Percentiles rank a stretch among this genome's conserved stretches.
These are phyloP conservation scores for Triticum urartu DNA, from an alignment of 176 grass and related monocot species.

Conservation along the genomic window DNA sequence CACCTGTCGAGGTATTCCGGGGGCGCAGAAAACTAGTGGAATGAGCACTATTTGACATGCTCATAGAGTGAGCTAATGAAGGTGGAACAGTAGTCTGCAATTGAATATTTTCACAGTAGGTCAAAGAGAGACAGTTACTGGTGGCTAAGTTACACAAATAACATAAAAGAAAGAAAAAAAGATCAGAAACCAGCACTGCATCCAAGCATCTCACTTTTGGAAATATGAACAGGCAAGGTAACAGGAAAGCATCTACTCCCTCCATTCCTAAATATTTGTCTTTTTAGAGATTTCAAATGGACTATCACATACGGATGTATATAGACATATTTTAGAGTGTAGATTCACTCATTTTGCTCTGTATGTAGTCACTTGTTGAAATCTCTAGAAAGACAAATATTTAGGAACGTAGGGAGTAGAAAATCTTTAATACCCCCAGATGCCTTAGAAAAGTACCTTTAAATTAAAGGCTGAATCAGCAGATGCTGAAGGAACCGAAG, in stretches of 20 bases:
- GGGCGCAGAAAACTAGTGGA: slow-evolving; percentile 46
- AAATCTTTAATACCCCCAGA: slow-evolving; percentile 10
- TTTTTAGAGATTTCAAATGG: too few relatives aligned
- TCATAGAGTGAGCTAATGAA: slow-evolving; percentile 45
- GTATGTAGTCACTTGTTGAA: too few relatives aligned
- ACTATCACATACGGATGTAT: too few relatives aligned
- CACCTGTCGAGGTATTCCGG: slow-evolving; percentile 60
- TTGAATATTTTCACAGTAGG: background rate
- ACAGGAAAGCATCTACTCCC: background rate
- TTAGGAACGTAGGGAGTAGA: background rate
- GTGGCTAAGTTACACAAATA: slow-evolving; percentile 5
- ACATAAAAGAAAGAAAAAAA: slow-evolving; percentile 8
- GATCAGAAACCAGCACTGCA: background rate
- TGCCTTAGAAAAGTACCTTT: slow-evolving; percentile 35
- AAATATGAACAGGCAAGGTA: slow-evolving; percentile 25
- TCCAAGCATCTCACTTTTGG: background rate
- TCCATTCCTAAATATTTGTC: too few relatives aligned
- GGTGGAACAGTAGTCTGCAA: slow-evolving; percentile 39
- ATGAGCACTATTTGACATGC: slow-evolving; percentile 37
- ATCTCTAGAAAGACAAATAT: too few relatives aligned
- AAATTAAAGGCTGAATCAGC: slow-evolving; percentile 50
- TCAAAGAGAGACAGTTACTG: slow-evolving; percentile 10
- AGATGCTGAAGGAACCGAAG: slow-evolving; percentile 40
- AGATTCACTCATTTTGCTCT: too few relatives aligned
- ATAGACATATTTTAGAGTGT: too few relatives aligned